Base-by-base conservation (phyloP, 2,329 filamentous ascomycete species). In the Cladosporium sp. region DNA sequence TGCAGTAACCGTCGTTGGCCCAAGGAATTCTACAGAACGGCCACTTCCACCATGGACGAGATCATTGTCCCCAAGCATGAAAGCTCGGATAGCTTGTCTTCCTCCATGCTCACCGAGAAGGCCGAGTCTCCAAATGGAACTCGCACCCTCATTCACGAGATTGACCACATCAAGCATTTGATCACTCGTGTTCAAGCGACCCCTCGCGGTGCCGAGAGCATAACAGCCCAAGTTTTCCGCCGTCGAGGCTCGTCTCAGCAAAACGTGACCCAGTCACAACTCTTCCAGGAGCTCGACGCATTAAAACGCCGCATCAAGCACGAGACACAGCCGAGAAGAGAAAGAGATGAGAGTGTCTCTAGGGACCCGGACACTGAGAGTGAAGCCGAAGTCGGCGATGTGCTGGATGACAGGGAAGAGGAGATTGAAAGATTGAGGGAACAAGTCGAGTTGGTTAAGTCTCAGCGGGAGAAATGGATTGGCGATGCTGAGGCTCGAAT, bases 401-500 rank as follows among this genome's bases (percentile, higher is more conserved):
- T 58, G 17, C 47, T 54, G 6, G 62, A 66, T 38, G 61, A 64
- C 51, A 51, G 58, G 22, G 63, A 66, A 29, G 64, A 63, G 43
- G 63, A 66, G 54, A 39, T 67, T 24, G 59, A 63, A 43, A 56
- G 53, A 24, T 50, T 62, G 17, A 54, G 59, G 20, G 58, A 63
- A 37, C 58, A 62, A 54, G 47, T 64, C 27, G 51, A 44, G 48
- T 52, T 58, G 37, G 59, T 56, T 39, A 58, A 56, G 48, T 58
- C 59, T 47, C 56, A 56, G 43, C 55, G 60, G 50, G 57, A 61
- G 52, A 58, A 62, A 51, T 61, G 64, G 58, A 40, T 69, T n/a
- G 65, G 65, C 50, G 56, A 56, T 19, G 66, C 66, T 7, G 66
- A 69, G 52, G 51, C 48, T 18, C 56, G 62, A n/a, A 61, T 68